phyloP scores from a whole-genome alignment of 306 rosid genomes.

The Urtica urens region DNA sequence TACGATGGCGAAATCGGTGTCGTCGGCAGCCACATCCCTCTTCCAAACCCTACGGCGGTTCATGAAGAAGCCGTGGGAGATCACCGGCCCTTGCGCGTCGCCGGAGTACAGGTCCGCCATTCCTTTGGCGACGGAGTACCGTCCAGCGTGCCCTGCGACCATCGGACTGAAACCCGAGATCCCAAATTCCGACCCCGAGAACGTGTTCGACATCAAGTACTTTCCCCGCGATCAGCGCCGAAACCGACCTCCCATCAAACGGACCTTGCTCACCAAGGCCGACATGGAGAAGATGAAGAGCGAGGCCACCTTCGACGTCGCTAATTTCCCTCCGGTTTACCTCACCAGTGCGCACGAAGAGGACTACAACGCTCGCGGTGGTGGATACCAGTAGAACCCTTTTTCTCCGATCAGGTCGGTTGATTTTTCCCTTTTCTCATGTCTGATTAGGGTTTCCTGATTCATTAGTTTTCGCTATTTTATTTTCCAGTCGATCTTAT shows the following conservation, averaged over 20 bases:
- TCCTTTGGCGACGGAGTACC: conserved; percentile 65
- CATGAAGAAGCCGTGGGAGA: conserved; percentile 93
- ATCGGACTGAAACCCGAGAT: conserved; percentile 26
- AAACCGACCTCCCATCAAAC: conserved; percentile 76
- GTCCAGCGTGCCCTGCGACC: conserved; percentile 68
- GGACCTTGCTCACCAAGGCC: conserved; percentile 51
- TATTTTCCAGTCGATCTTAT: no score
- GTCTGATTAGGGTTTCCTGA: not conserved
- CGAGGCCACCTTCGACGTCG: conserved; percentile 36
- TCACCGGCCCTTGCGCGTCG: conserved; percentile 73
- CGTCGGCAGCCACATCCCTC: conserved; percentile 19
- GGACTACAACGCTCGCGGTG: conserved; percentile 57
- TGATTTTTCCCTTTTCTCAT: not conserved
- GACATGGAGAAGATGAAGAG: conserved; percentile 46
- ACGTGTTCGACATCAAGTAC: conserved; percentile 83
- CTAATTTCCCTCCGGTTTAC: conserved; percentile 69
- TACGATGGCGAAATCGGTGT: conserved; percentile 26
- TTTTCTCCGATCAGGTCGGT: conserved; percentile 10
- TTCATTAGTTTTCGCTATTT: no score
- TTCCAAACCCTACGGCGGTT: conserved; percentile 49
- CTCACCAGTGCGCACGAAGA: conserved; percentile 44
- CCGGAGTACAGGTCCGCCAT: conserved; percentile 60
- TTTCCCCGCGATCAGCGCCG: conserved; percentile 81
- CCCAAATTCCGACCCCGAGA: conserved; percentile 71
- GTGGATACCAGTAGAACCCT: conserved; percentile 65